A percentile compares a stretch with the other conserved stretches of the same genome.
Conservation (phyloP, 495 filamentous ascomycete genomes). For the Hypoxylon rickii region DNA sequence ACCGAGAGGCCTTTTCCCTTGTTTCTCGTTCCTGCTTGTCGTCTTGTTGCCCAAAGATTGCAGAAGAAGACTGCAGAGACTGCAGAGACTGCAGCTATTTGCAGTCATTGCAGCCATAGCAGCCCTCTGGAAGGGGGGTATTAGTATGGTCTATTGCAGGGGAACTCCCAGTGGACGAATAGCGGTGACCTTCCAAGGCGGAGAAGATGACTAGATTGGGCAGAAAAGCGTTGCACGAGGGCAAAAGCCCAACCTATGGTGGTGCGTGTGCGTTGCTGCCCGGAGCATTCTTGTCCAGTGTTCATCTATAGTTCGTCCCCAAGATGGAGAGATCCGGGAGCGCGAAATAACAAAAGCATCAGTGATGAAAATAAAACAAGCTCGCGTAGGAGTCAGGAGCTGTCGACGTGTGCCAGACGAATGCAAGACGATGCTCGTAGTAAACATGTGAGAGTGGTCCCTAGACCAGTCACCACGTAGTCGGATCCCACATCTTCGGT, state of each 20-base stretch:
- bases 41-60: conserved; percentile 34
- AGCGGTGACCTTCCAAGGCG: conserved; percentile 33
- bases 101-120: too few species aligned
- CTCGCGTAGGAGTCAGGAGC: background rate
- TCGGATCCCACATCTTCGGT: conserved; percentile 24
- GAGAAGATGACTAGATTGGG: conserved; percentile 40
- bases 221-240: conserved; percentile 37
- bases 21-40: conserved; percentile 14
- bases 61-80: too few species aligned
- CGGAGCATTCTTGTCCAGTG: conserved; percentile 27
- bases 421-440: conserved; percentile 15
- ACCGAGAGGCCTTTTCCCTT: conserved; percentile 12
- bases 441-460: conserved; percentile 19
- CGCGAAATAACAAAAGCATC: conserved; percentile 10
- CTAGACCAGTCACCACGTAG: conserved; percentile 30
- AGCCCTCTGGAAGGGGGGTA: conserved; percentile 19
- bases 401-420: conserved; percentile 27
- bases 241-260: conserved; percentile 26
- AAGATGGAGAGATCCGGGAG: conserved; percentile 14
- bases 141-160: conserved; percentile 28
- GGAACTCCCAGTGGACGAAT: conserved; percentile 31
- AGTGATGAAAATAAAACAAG: conserved; percentile 17
- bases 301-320: conserved; percentile 15
- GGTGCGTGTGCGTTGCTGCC: conserved; percentile 34
- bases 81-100: too few species aligned